Conservation (phyloP, 805 yeast species). For the Kodamaea nitidulidarum region DNA sequence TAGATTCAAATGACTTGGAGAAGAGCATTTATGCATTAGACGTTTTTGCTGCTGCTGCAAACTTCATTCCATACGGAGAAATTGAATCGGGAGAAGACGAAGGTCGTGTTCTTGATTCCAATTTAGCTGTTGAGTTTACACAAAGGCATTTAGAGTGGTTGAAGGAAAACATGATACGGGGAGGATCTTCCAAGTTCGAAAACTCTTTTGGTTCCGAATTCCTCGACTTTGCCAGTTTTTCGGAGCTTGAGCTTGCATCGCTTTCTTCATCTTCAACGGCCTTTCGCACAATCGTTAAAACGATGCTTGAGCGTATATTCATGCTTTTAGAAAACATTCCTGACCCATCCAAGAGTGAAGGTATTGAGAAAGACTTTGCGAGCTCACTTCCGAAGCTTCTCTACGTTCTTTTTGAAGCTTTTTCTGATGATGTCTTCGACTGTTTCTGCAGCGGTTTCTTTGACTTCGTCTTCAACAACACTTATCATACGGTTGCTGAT, state of each 20-base stretch:
- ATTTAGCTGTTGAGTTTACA: constrained; percentile 51
- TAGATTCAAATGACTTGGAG: constrained; percentile 81
- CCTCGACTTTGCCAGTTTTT: background rate
- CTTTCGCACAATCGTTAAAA: constrained; percentile 56
- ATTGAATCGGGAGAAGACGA: constrained; percentile 40
- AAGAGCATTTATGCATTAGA: constrained; percentile 68
- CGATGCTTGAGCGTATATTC: constrained; percentile 57
- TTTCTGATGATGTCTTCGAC: constrained; percentile 53
- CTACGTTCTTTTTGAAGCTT: constrained; percentile 45
- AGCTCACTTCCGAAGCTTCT: constrained; percentile 35
- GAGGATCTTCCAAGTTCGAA: constrained; percentile 3
- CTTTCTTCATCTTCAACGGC: constrained; percentile 69
- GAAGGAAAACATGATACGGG: constrained; percentile 28
- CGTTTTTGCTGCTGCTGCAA: constrained; percentile 64
- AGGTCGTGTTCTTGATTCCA: constrained; percentile 37
- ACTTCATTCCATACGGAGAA: constrained; percentile 69
- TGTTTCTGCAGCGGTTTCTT: constrained; percentile 45
- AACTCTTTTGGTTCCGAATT: constrained; percentile 18
- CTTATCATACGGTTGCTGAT: constrained; percentile 57
- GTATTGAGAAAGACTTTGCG: constrained; percentile 47
- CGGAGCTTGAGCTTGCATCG: constrained; percentile 45
- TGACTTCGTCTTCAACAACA: constrained; percentile 57
- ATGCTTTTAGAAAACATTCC: constrained; percentile 66
- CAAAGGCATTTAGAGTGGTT: constrained; percentile 58
- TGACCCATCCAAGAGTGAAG: constrained; percentile 48